Evolutionary conservation across 2,329 filamentous ascomycete genomes (phyloP).

Genomic region (Clonostachys chloroleuca): DNA sequence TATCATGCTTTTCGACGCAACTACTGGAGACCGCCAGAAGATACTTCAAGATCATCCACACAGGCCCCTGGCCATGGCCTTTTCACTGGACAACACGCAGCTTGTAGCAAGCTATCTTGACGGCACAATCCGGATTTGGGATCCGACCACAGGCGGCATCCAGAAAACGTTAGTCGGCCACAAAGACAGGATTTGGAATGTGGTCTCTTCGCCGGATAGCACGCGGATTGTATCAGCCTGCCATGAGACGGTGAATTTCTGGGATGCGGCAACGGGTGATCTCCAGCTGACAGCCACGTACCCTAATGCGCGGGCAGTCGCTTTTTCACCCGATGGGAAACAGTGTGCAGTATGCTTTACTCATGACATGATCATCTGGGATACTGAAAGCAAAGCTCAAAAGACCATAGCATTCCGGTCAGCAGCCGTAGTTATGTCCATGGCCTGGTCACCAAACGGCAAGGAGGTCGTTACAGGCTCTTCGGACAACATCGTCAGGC

Average conservation of each 20-base stretch:
- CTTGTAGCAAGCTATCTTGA: too few species aligned
- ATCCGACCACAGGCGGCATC: not conserved
- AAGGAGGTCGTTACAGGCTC: conserved; percentile 1
- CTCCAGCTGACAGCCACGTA: not conserved
- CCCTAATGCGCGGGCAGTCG: too few species aligned
- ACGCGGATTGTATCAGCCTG: conserved; percentile 1
- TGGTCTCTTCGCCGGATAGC: conserved; percentile 1
- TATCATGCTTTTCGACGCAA: too few species aligned
- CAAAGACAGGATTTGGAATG: not conserved
- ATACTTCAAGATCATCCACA: too few species aligned
- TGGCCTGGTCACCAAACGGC: conserved; percentile 1
- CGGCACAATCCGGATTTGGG: conserved; percentile 3
- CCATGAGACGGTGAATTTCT: not conserved
- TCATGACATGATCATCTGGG: too few species aligned
- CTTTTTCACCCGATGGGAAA: too few species aligned
- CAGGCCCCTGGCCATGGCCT: too few species aligned
- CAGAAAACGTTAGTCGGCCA: conserved; percentile 1
- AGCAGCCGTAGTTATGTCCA: not conserved
- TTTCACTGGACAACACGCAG: too few species aligned
- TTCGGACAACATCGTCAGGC: conserved; percentile 1
- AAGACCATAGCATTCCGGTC: too few species aligned
- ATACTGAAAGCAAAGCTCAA: too few species aligned
- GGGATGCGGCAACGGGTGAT: not conserved
- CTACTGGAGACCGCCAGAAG: too few species aligned
- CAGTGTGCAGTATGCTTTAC: too few species aligned